Conservation (phyloP, 2,329 filamentous ascomycete genomes). For the Lachnellula occidentalis region DNA sequence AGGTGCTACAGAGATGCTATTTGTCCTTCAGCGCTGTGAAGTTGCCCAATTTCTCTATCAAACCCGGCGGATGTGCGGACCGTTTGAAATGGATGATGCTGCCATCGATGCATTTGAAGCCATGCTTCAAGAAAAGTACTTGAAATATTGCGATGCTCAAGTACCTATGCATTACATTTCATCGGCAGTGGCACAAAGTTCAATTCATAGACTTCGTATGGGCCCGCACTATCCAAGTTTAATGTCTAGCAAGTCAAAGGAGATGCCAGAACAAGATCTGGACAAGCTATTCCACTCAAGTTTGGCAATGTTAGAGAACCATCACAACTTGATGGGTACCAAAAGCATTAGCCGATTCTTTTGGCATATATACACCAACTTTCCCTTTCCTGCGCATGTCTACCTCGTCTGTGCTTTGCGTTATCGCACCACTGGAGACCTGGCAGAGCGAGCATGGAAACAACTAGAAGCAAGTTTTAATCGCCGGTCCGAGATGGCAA, state of each 20-base stretch:
- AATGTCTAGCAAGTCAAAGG: constrained; percentile 4
- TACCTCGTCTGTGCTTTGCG: constrained; percentile 27
- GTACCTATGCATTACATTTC: constrained; percentile 32
- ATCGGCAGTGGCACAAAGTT: constrained; percentile 9
- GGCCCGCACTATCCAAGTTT: constrained; percentile 17
- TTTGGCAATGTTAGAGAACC: constrained; percentile 26
- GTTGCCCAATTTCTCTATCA: constrained; percentile 20
- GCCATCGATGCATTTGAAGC: constrained; percentile 30
- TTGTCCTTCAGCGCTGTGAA: constrained; percentile 32
- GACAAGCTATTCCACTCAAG: constrained; percentile 12
- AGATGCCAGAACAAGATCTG: constrained; percentile 11
- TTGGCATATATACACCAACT: constrained; percentile 31
- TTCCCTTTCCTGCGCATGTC: constrained; percentile 28
- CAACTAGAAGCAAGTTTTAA: constrained; percentile 6
- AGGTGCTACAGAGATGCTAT: constrained; percentile 42
- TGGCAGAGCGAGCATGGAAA: constrained; percentile 26
- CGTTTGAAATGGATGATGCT: neutral
- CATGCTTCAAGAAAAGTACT: constrained; percentile 34
- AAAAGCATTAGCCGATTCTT: constrained; percentile 22
- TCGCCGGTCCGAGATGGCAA: neutral
- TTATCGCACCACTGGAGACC: constrained; percentile 15
- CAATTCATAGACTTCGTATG: constrained; percentile 20
- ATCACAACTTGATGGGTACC: constrained; percentile 23
- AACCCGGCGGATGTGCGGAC: neutral
- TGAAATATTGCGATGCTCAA: constrained; percentile 35